phyloP scores from a whole-genome alignment of 1,284 basidiomycete genomes.

The Rhodotorula sp. region DNA sequence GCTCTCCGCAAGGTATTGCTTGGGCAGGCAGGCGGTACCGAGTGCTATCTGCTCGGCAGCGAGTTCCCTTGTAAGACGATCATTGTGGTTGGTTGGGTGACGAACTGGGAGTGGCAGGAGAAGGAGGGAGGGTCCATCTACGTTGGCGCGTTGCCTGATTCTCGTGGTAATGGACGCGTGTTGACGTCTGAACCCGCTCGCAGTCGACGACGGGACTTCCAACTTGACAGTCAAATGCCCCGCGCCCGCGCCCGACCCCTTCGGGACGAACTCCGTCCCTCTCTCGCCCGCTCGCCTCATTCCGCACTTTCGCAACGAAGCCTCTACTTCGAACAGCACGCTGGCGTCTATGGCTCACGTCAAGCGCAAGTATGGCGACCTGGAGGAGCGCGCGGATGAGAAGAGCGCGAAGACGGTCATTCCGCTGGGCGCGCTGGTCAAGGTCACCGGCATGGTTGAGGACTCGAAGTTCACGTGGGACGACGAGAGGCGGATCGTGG shows the following conservation, averaged over 20 bases:
- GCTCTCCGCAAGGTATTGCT: not conserved
- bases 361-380: not conserved
- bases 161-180: too few species aligned
- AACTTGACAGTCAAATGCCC: constrained; percentile 14
- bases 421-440: not conserved
- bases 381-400: not conserved
- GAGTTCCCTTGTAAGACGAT: constrained; percentile 26
- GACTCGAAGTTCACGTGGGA: not conserved
- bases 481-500: constrained; percentile 1
- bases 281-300: not conserved
- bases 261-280: not conserved
- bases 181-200: not conserved
- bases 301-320: not conserved
- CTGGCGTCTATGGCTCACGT: not conserved
- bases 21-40: not conserved
- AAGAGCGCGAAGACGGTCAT: not conserved
- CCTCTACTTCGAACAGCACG: not conserved
- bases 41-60: constrained; percentile 19
- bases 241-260: not conserved
- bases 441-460: constrained; percentile 11
- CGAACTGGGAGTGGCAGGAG: constrained; percentile 7
- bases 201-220: constrained; percentile 37
- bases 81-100: constrained; percentile 21
- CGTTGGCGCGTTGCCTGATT: constrained; percentile 14
- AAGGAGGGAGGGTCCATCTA: constrained; percentile 7